These are phyloP conservation scores for Fusarium nematophilum DNA, from an alignment of 2,329 filamentous ascomycete species.

Conservation along the genomic window DNA sequence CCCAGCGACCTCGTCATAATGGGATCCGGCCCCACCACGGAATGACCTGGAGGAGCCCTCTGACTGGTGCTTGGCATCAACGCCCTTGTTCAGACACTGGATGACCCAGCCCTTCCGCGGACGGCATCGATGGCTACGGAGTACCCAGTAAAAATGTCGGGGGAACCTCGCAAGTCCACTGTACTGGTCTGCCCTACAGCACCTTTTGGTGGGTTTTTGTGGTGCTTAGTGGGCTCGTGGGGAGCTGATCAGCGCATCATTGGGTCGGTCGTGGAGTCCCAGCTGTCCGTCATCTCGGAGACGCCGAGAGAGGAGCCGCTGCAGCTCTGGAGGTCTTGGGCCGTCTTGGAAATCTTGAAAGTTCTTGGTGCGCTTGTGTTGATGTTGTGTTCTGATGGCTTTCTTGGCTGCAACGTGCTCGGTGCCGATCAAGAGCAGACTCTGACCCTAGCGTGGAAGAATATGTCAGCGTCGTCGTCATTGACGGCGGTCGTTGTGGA, in stretches of 20 bases:
- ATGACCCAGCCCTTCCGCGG: no score
- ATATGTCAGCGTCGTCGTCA: slow-evolving; percentile 22
- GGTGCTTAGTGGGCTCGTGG: background rate
- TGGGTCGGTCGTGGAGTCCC: background rate
- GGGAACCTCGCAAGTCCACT: slow-evolving; percentile 27
- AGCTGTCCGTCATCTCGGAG: slow-evolving; percentile 28
- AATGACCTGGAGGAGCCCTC: slow-evolving; percentile 26
- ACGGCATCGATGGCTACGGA: background rate
- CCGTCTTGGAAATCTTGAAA: background rate
- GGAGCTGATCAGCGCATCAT: background rate
- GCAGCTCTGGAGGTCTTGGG: background rate
- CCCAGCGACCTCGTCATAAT: slow-evolving; percentile 31
- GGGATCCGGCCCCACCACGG: slow-evolving; percentile 23
- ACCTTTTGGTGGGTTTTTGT: background rate
- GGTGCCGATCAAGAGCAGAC: slow-evolving; percentile 8
- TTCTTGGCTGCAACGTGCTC: slow-evolving; percentile 28
- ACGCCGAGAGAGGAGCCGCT: slow-evolving; percentile 16
- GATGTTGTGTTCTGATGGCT: slow-evolving; percentile 22
- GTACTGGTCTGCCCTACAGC: slow-evolving; percentile 33
- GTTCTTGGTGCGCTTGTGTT: slow-evolving; percentile 14
- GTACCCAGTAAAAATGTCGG: slow-evolving; percentile 26
- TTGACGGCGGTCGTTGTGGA: background rate
- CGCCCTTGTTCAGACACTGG: slow-evolving; percentile 12
- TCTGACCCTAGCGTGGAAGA: background rate
- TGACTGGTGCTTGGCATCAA: slow-evolving; percentile 34